These are phyloP conservation scores for Epithele typhae DNA, from an alignment of 768 basidiomycete species.

Conservation along the genomic window DNA sequence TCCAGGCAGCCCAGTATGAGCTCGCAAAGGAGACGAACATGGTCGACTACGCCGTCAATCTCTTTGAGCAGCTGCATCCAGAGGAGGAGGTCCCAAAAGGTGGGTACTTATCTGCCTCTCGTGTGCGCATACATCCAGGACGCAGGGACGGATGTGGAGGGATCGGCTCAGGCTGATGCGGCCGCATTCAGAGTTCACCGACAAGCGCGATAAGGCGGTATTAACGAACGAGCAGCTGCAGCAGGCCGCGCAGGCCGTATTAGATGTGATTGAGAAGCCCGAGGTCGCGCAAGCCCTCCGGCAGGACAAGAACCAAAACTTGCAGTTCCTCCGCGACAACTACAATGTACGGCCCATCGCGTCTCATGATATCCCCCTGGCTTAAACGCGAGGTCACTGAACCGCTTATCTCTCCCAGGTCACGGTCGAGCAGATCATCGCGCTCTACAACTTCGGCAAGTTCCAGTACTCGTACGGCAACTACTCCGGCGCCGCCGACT, in stretches of 20 bases:
- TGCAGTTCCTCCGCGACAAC: slow-evolving; percentile 91
- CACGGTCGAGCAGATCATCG: slow-evolving; percentile 90
- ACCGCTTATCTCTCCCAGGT: slow-evolving; percentile 48
- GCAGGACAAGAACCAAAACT: slow-evolving; percentile 95
- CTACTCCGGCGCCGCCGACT: slow-evolving; percentile 95
- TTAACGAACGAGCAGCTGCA: slow-evolving; percentile 80
- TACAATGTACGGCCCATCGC: slow-evolving; percentile 34
- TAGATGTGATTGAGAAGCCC: slow-evolving; percentile 95
- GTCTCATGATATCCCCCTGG: too few relatives aligned
- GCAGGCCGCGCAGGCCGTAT: slow-evolving; percentile 86
- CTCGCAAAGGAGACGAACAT: slow-evolving; percentile 97
- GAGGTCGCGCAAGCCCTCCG: slow-evolving; percentile 92
- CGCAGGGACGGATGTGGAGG: slow-evolving; percentile 1
- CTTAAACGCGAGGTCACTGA: too few relatives aligned
- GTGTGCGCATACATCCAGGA: not conserved
- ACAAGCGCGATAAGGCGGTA: slow-evolving; percentile 77
- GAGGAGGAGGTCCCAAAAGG: slow-evolving; percentile 67
- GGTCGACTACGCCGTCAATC: slow-evolving; percentile 86
- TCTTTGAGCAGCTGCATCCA: slow-evolving; percentile 78
- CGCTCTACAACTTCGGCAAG: slow-evolving; percentile 96
- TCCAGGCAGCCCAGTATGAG: slow-evolving; percentile 92
- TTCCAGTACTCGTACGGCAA: slow-evolving; percentile 99
- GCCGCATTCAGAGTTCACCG: slow-evolving; percentile 64
- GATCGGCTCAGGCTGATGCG: too few relatives aligned
- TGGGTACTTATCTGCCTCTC: slow-evolving; percentile 30